phyloP scores from a whole-genome alignment of 805 yeast genomes.

The Kockiozyma suomiensis region DNA sequence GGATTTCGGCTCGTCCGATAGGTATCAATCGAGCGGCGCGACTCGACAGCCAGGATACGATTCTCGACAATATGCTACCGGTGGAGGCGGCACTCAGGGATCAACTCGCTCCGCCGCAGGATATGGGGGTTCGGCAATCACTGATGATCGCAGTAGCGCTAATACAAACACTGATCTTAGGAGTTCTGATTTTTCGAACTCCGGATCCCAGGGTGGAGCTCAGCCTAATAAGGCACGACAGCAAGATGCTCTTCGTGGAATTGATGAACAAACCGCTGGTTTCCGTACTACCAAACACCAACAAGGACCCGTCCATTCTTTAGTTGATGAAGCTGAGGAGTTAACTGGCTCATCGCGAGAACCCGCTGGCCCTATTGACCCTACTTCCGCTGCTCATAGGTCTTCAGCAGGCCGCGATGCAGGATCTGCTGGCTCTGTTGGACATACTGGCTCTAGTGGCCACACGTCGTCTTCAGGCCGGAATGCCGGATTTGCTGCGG shows the following conservation, averaged over 20 bases:
- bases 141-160: conserved; percentile 2
- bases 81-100: conserved; percentile 4
- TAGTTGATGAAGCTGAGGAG: conserved; percentile 6
- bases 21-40: neutral
- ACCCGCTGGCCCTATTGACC: neutral
- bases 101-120: neutral
- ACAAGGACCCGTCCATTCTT: conserved; percentile 6
- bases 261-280: neutral
- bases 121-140: neutral
- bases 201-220: neutral
- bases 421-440: neutral
- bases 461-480: neutral
- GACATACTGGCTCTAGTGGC: neutral
- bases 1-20: neutral
- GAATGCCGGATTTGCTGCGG: neutral
- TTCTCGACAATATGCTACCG: neutral
- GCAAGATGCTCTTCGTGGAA: neutral
- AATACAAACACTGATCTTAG: neutral
- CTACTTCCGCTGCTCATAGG: neutral
- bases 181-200: neutral
- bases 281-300: neutral
- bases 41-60: neutral
- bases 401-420: neutral
- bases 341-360: neutral
- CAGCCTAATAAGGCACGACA: neutral